Base-by-base conservation (phyloP, 805 yeast genomes). In the Candida orba region DNA sequence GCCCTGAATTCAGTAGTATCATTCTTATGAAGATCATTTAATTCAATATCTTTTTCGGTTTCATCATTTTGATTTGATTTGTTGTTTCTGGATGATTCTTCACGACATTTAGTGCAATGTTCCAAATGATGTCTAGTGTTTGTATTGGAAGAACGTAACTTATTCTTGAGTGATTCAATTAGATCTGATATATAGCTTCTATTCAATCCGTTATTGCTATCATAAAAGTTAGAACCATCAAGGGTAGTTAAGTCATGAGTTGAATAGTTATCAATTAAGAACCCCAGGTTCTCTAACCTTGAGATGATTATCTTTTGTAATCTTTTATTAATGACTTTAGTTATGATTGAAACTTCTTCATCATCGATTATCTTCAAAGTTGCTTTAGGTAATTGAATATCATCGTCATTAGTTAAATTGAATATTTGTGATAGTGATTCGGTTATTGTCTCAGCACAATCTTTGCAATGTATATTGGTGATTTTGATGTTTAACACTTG, bases 391-490 rank as follows among this genome's bases (percentile, higher is more conserved):
- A 47, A 13, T 17, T 35, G 14, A 27, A 27, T 34, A 15, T 39
- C 36, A 34, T 22, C 13, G 15, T 36, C 34, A 36, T 30, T 32
- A 18, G 31, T 34, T 13, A 41, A 8, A 15, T 47, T 37, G 24
- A 37, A 40, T 25, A 40, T 41, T 23, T 4, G 59, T 38, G 48
- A 41, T 13, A 75, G 45, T 1, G 60, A 46, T 7, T 50, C 42
- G 15, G 51, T 49, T 18, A 79, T 64, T 12, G 68, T 57, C 4
- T 49, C 49, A 46, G 69, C 73, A 52, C 85, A 79, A 33, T 72
- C 73, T 3, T 62, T 63, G 53, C 85, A 79, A 54, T 79, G 84
- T 33, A 79, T 65, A 48, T 80, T 79, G 2, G 43, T n/a, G 6
- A 50, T 36, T 13, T 41, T 42, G 1, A 50, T 15, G 14, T 30